Evolutionary conservation across 2,329 filamentous ascomycete species (phyloP), one percentile per base, ranked within the genome.

Genomic region (Fusarium guadeloupense): DNA sequence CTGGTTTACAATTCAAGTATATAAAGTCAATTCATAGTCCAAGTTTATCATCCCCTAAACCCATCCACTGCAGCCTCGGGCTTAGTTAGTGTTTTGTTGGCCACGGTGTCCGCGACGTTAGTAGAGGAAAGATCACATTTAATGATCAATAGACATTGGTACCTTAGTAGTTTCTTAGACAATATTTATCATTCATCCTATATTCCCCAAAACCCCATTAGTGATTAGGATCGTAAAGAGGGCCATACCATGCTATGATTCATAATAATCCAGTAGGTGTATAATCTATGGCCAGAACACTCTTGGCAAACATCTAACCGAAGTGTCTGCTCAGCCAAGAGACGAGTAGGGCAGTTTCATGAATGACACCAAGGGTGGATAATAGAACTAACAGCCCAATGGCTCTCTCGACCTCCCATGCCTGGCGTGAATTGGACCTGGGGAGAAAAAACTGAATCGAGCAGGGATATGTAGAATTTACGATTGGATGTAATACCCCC

Each of bases 391-490:
- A 25, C n/a, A 46, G 35, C 5, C 20, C 8, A n/a, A 43, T 21
- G 21, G 40, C 35, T 38, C 16, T 25, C 31, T 43, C 42, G 41
- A n/a, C n/a, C 37, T 59, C 40, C 2, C 3, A 30, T 44, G 6
- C 46, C 14, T 58, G 52, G 14, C 28, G 41, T 1, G 30, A 16
- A 47, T 56, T 14, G 41, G 47, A 0, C 44, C 52, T 16, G 30
- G n/a, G 2, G 41, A 64, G 21, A 62, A 23, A 2, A 62, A 28
- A 7, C 51, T 47, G 14, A 58, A 17, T 12, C 3, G 52, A 37
- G 57, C 51, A 2, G 60, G 62, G 14, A 62, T 14, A n/a, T 30
- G 35, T 1, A 64, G 14, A 7, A 57, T 44, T 31, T n/a, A 17
- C 2, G 56, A 48, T 37, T 58, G 43, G 14, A 60, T 16, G 12